Evolutionary conservation across 2,329 filamentous ascomycete species (phyloP).

Genomic region (Trichophyton benhamiae): DNA sequence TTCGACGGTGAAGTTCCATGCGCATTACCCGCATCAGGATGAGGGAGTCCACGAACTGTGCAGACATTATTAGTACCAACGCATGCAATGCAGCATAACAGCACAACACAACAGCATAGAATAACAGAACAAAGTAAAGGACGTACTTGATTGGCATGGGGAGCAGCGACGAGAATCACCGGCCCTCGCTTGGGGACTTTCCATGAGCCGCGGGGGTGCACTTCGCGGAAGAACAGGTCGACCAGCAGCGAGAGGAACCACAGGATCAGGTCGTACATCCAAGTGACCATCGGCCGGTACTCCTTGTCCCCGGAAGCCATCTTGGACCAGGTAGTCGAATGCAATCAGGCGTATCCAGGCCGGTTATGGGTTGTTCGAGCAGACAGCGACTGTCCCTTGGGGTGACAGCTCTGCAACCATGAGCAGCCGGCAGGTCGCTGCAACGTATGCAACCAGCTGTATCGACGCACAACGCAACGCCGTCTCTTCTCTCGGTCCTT

Average conservation of each 20-base stretch:
- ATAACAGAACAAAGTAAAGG: background rate
- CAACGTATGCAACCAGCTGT: too few species aligned
- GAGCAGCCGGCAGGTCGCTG: background rate
- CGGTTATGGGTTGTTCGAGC: background rate
- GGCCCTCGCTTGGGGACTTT: slow-evolving; percentile 80
- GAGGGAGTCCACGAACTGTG: slow-evolving; percentile 87
- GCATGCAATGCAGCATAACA: background rate
- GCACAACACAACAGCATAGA: too few species aligned
- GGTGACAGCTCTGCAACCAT: background rate
- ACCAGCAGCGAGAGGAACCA: slow-evolving; percentile 55
- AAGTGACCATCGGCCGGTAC: slow-evolving; percentile 36
- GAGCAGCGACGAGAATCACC: slow-evolving; percentile 88
- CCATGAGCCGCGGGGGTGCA: slow-evolving; percentile 90
- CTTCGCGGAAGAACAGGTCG: slow-evolving; percentile 96
- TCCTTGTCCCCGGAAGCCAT: background rate
- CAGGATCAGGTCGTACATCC: slow-evolving; percentile 39
- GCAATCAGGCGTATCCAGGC: background rate
- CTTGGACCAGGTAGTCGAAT: background rate
- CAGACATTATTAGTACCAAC: background rate
- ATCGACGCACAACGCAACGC: too few species aligned
- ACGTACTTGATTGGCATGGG: slow-evolving; percentile 84
- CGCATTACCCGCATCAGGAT: slow-evolving; percentile 85
- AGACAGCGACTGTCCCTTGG: background rate
- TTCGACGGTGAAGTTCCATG: slow-evolving; percentile 73
- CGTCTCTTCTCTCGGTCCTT: background rate